Evolutionary conservation across 192 early-diverging fungal genomes (phyloP).

Genomic region (Funneliformis geosporum): DNA sequence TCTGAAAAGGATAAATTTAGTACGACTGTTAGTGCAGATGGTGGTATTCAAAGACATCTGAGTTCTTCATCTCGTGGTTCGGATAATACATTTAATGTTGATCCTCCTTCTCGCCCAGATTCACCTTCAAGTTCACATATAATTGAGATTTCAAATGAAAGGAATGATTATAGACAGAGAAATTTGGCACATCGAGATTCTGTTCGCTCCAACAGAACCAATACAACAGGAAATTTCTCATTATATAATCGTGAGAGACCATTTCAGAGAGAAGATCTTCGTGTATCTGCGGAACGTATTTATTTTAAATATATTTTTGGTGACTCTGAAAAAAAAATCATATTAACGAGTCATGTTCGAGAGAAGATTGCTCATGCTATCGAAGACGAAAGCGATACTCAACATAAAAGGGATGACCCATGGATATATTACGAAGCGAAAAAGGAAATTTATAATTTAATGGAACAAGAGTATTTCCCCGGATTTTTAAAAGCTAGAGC

Average conservation of each 20-base stretch:
- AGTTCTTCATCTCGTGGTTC: constrained; percentile 17
- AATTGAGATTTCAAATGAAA: constrained; percentile 20
- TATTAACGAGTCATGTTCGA: constrained; percentile 46
- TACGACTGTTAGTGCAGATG: background rate
- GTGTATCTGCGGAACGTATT: constrained; percentile 55
- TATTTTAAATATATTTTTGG: constrained; percentile 55
- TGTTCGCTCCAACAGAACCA: constrained; percentile 22
- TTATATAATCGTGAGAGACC: constrained; percentile 21
- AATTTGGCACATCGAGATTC: constrained; percentile 25
- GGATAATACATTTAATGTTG: background rate
- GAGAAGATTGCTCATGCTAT: constrained; percentile 35
- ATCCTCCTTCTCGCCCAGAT: constrained; percentile 21
- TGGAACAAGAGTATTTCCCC: constrained; percentile 57
- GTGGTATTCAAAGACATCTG: constrained; percentile 13
- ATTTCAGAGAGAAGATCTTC: constrained; percentile 51
- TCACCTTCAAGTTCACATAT: constrained; percentile 22
- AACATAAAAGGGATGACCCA: constrained; percentile 44
- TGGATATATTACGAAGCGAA: constrained; percentile 58
- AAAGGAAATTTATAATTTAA: constrained; percentile 51
- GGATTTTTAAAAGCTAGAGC: constrained; percentile 55
- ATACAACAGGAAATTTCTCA: constrained; percentile 24
- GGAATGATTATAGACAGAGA: constrained; percentile 1
- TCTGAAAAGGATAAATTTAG: constrained; percentile 3
- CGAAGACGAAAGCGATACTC: constrained; percentile 24
- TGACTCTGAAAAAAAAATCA: constrained; percentile 51